Base-by-base conservation (phyloP, 768 basidiomycete species). In the Hemileccinum impolitum region DNA sequence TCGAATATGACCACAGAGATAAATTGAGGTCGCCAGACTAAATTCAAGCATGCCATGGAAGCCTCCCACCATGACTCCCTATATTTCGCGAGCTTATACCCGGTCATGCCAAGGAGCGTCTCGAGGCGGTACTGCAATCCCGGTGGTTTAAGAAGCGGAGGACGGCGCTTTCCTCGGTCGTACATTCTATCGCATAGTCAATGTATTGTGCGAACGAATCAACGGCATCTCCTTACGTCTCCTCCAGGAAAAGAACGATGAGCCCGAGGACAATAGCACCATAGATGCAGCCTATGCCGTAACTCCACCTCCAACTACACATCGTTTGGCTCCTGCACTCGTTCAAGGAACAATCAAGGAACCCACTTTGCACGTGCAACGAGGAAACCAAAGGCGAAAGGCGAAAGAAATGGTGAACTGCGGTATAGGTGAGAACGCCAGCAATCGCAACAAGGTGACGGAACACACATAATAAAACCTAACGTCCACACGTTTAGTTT, bases 401-500 rank as follows among this genome's bases (percentile, higher is more conserved):
- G 66, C 6, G 64, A 66, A 42, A 66, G 43, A 35, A 68, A 66
- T 6, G 64, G 51, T n/a, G 55, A 59, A 26, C 56, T 51, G 71
- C 3, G 68, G 58, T 46, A 65, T 67, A 1, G 67, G 63, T 54
- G 18, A 48, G 47, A 45, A 46, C 46, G 2, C 31, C 1, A 54
- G 60, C 1, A 63, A 48, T 3, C 63, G 66, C 3, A 69, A 70
- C 21, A 69, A 25, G 8, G 17, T 7, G 4, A 10, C 80, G 57
- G 70, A 81, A 81, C 10, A 79, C 82, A 13, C 66, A 66, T 54
- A 43, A 81, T 67, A 60, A 78, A 78, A 1, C 78, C 79, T 50
- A 75, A 68, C 1, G 79, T 78, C 80, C 78, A 80, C 21, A 77
- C 45, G 47, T 76, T 78, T 21, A 78, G 64, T 64, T 76, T 78